phyloP scores from a whole-genome alignment of 1,284 basidiomycete species.

The Pterula multifida region DNA sequence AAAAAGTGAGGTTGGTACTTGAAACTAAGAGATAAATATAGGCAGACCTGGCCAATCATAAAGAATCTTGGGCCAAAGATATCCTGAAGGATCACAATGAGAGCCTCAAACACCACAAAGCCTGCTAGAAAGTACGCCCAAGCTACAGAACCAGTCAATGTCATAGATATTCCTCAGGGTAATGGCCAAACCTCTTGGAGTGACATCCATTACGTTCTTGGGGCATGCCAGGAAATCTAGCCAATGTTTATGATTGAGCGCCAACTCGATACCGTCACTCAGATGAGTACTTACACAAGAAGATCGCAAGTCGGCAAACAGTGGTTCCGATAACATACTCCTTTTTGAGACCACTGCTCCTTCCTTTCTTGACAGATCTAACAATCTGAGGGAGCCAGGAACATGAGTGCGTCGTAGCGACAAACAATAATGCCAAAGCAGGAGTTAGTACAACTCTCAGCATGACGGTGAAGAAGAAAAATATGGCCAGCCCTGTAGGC shows the following conservation, averaged over 20 bases:
- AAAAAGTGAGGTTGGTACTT: no score
- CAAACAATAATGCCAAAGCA: constrained; percentile 55
- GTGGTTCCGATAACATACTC: constrained; percentile 76
- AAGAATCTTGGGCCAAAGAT: constrained; percentile 76
- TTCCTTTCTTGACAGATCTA: constrained; percentile 60
- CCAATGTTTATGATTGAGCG: not conserved
- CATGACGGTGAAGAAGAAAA: constrained; percentile 56
- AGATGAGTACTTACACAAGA: constrained; percentile 49
- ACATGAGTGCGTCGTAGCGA: constrained; percentile 61
- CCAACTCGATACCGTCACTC: not conserved
- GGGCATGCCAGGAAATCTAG: constrained; percentile 78
- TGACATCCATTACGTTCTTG: constrained; percentile 74
- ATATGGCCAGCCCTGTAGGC: constrained; percentile 47
- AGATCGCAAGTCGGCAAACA: constrained; percentile 55
- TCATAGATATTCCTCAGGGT: no score
- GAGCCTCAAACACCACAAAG: constrained; percentile 56
- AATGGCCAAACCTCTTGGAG: constrained; percentile 43
- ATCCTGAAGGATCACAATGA: constrained; percentile 64
- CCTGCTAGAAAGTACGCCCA: constrained; percentile 58
- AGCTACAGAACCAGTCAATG: constrained; percentile 30
- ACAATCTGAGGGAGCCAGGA: constrained; percentile 82
- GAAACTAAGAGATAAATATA: constrained; percentile 2
- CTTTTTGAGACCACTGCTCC: constrained; percentile 53
- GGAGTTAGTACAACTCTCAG: constrained; percentile 67
- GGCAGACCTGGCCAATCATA: constrained; percentile 42